phyloP scores from a whole-genome alignment of 2,329 filamentous ascomycete species.

The Aspergillus sojae region DNA sequence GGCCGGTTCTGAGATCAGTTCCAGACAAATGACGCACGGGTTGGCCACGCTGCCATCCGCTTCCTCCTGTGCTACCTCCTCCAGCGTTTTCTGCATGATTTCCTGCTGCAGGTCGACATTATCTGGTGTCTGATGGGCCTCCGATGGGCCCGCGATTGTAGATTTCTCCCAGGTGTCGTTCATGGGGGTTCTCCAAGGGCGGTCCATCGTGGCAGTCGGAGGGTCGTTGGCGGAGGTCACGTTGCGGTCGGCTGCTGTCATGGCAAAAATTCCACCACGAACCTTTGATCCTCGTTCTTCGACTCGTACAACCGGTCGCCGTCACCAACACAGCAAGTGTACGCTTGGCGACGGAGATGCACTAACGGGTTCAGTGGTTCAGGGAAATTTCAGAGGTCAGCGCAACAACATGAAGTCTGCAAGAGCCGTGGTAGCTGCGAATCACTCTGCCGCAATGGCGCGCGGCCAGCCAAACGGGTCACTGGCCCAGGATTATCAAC shows the following conservation, averaged over 20 bases:
- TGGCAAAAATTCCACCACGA: constrained; percentile 16
- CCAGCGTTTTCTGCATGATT: constrained; percentile 48
- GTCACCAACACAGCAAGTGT: constrained; percentile 4
- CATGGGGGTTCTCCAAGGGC: background rate
- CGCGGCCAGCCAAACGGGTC: constrained; percentile 31
- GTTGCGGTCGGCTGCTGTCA: constrained; percentile 18
- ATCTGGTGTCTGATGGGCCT: constrained; percentile 37
- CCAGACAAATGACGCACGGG: constrained; percentile 86
- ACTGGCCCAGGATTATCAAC: constrained; percentile 24
- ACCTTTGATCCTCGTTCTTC: background rate
- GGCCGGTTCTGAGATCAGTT: constrained; percentile 71
- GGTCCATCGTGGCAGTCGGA: background rate
- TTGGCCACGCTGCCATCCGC: constrained; percentile 40
- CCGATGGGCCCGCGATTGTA: background rate
- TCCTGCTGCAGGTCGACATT: constrained; percentile 46
- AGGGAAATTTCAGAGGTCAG: constrained; percentile 4
- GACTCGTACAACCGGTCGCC: background rate
- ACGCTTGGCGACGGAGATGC: constrained; percentile 6
- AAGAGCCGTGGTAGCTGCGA: constrained; percentile 38
- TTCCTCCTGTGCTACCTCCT: constrained; percentile 45
- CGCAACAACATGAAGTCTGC: constrained; percentile 36
- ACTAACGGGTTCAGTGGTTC: constrained; percentile 8
- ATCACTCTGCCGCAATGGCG: constrained; percentile 28
- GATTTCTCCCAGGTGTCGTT: background rate
- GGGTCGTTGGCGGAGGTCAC: constrained; percentile 20